A percentile compares a stretch with the other conserved stretches of the same genome.
These are phyloP conservation scores for Elongisporangium anandrum DNA, from an alignment of 352 stramenopile genomes.

Conservation along the genomic window DNA sequence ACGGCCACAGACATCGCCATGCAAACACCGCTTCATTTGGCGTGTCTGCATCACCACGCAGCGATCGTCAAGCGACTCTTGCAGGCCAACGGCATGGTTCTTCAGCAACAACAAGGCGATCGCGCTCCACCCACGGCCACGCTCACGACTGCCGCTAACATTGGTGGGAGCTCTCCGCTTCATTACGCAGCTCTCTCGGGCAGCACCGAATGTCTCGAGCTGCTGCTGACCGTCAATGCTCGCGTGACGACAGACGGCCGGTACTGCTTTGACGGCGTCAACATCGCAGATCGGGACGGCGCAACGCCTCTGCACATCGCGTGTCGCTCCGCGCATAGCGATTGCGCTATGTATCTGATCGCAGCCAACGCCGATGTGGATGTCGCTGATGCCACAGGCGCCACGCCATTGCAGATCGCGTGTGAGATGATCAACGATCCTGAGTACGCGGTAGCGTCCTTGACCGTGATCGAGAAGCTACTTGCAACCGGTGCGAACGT, in stretches of 20 bases:
- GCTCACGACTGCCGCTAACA: slow-evolving; percentile 4
- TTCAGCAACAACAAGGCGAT: not conserved
- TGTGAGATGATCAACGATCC: slow-evolving; percentile 47
- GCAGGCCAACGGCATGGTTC: slow-evolving; percentile 3
- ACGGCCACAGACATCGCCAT: slow-evolving; percentile 34
- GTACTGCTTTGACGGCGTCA: slow-evolving; percentile 56
- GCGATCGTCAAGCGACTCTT: slow-evolving; percentile 53
- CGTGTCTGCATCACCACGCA: slow-evolving; percentile 40
- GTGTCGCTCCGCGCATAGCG: slow-evolving; percentile 22
- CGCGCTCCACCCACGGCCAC: not conserved
- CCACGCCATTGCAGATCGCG: slow-evolving; percentile 34
- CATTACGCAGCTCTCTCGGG: slow-evolving; percentile 26
- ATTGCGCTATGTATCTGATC: slow-evolving; percentile 60
- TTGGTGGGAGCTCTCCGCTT: slow-evolving; percentile 23
- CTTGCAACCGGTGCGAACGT: slow-evolving; percentile 31
- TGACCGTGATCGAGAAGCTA: slow-evolving; percentile 51
- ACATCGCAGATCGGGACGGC: slow-evolving; percentile 35
- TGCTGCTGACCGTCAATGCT: slow-evolving; percentile 49
- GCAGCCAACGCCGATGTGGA: slow-evolving; percentile 49
- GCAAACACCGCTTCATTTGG: slow-evolving; percentile 55
- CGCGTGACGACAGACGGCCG: slow-evolving; percentile 27
- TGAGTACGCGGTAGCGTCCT: slow-evolving; percentile 10
- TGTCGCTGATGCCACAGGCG: slow-evolving; percentile 18
- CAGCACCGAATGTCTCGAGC: slow-evolving; percentile 36
- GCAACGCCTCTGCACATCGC: slow-evolving; percentile 59